Base-by-base conservation (phyloP, 2,329 filamentous ascomycete species). In the Alternaria arborescens region DNA sequence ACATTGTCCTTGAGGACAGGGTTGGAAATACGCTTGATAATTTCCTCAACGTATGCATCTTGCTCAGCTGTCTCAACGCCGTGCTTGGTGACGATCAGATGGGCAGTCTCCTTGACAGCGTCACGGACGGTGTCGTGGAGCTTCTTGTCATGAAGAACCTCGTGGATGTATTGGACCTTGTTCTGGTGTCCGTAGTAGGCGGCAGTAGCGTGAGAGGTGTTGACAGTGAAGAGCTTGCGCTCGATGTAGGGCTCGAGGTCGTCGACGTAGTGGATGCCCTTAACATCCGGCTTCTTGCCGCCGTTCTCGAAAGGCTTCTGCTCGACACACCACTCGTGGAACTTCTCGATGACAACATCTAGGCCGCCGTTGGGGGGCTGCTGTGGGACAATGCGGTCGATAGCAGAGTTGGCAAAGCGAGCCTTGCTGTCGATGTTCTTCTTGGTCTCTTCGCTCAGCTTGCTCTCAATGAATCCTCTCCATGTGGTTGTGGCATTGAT, bases 151-250 rank as follows among this genome's bases (percentile, higher is more conserved):
- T 88, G 87, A 66, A 98, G 87, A 8, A 94, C 91, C 72, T 98
- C 94, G 77, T 95, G 92, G 69, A 99, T 93, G 62, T 91, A 96
- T 75, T 87, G 85, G 86, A 96, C 94, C 76, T 91, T 89, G 68
- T 89, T 87, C 82, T 93, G 87, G 86, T 97, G 91, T 56, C 94
- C 94, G 80, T 95, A 94, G 87, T 98, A 98, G 61, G 95, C 94
- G 20, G 94, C 94, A 8, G 94, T 97, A 61, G 95, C 95, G 78
- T 99, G 95, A 57, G 93, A 91, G 22, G 95, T 99, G 87, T 99
- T 99, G 86, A 99, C 94, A 22, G 95, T 99, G 86, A 94, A 99
- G 67, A 99, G 89, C 87, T 99, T 99, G 81, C 95, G 94, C 88
- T 99, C 95, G 74, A 99, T 98, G 84, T 94, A 99, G 59, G 95